Evolutionary conservation across 768 basidiomycete species (phyloP), one percentile per base, ranked within the genome.

Genomic region (Phanerochaete sordida): DNA sequence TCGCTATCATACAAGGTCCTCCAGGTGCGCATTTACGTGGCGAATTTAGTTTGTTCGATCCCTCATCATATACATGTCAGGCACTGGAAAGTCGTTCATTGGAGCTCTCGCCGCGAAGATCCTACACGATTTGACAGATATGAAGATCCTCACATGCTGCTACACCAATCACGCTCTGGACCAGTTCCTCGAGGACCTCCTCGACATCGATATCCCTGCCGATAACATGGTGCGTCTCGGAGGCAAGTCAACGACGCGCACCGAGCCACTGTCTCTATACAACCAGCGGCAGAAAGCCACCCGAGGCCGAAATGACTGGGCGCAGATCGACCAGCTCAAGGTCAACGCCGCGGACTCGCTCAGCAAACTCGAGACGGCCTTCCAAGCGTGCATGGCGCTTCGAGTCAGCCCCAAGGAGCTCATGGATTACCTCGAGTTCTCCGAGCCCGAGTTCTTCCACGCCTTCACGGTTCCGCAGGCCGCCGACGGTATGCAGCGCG

Each of bases 121-220:
- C 3, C 69, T 88, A 3, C 79, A 87, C 50, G 77, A 82, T 15
- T 70, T 71, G 56, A 81, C 81, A 0, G 19, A 64, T 0, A 74
- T 77, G 53, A 83, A 68, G 0, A 87, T 90, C 24, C 79, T 90
- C 3, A 85, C 89, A 1, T 84, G 87, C 19, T 88, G 87, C 63
- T 89, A 83, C 62, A 90, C 88, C 1, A 90, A 90, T 59, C 88
- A 90, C 47, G 88, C 88, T 0, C 78, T 90, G 0, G 88, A 90
- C 61, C 83, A 88, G 53, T 85, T 90, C 57, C 75, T 90, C 3
- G 81, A 83, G 24, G 82, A 85, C 56, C 78, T 90, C 1, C 66
- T 89, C 1, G 75, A 77, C 21, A 84, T 84, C 30, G 86, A 84
- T 0, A 87, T 90, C 2, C 78, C 81, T 1, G 45, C 61, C 0